These are phyloP conservation scores for Biscogniauxia marginata DNA, from an alignment of 2,329 filamentous ascomycete species.

Conservation along the genomic window DNA sequence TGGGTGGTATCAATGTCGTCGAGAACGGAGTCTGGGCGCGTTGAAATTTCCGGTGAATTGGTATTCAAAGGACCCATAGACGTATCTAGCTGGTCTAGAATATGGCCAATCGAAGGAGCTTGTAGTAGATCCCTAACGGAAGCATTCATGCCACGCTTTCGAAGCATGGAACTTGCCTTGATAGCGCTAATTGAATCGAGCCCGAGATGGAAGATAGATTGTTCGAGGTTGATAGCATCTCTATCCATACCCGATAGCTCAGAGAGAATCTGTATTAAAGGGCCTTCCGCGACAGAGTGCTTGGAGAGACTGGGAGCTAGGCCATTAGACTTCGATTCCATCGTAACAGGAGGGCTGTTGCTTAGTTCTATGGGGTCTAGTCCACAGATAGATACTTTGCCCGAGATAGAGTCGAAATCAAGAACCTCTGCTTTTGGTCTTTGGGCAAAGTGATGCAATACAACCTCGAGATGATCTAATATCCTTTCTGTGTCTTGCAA, in stretches of 20 bases:
- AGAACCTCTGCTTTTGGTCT: constrained; percentile 52
- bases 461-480: constrained; percentile 56
- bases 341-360: background rate
- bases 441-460: constrained; percentile 56
- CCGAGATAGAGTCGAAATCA: constrained; percentile 41
- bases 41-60: background rate
- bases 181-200: constrained; percentile 92
- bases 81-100: constrained; percentile 43
- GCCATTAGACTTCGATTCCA: background rate
- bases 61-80: background rate
- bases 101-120: constrained; percentile 62
- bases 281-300: constrained; percentile 37
- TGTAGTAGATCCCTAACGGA: constrained; percentile 70
- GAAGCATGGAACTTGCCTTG: constrained; percentile 72
- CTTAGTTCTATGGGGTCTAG: constrained; percentile 44
- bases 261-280: constrained; percentile 49
- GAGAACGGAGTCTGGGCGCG: constrained; percentile 27
- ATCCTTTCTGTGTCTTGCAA: constrained; percentile 46
- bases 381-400: constrained; percentile 63
- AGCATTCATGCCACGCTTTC: constrained; percentile 59
- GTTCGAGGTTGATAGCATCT: constrained; percentile 55
- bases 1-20: constrained; percentile 36
- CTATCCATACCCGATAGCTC: constrained; percentile 60
- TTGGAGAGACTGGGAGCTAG: background rate
- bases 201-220: constrained; percentile 78